Evolutionary conservation across 768 basidiomycete species (phyloP).

Genomic region (Hemileccinum impolitum): DNA sequence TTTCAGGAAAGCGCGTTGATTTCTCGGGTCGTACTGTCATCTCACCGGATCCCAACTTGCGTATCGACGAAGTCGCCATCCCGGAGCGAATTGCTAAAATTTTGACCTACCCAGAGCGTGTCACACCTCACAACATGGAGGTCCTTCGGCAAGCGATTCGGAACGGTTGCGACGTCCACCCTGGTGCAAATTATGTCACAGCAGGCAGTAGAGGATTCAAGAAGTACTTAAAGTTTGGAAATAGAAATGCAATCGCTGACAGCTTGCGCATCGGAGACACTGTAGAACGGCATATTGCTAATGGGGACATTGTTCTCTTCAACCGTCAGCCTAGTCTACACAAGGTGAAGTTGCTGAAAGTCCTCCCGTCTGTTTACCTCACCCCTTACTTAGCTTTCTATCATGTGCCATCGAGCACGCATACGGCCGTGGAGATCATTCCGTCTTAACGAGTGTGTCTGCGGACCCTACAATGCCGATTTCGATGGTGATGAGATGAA

Average conservation of each 20-base stretch:
- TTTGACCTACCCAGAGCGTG: constrained; percentile 94
- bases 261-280: constrained; percentile 82
- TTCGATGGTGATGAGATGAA: constrained; percentile 99
- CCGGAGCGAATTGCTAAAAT: constrained; percentile 94
- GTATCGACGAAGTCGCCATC: constrained; percentile 97
- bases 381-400: constrained; percentile 66
- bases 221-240: constrained; percentile 87
- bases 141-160: constrained; percentile 69
- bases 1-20: constrained; percentile 98
- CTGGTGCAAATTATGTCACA: constrained; percentile 93
- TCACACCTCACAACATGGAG: constrained; percentile 87
- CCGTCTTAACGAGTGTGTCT: constrained; percentile 97
- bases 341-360: constrained; percentile 49
- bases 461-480: constrained; percentile 98
- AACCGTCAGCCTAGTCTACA: constrained; percentile 99
- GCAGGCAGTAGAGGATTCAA: constrained; percentile 76
- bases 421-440: constrained; percentile 97
- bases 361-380: background rate
- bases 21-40: constrained; percentile 98
- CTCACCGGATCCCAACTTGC: constrained; percentile 97
- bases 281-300: constrained; percentile 91
- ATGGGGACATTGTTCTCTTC: constrained; percentile 96
- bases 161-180: constrained; percentile 88
- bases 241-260: constrained; percentile 76
- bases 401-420: constrained; percentile 98